Base-by-base conservation (phyloP, 352 stramenopile species). In the Globisporangium nunn region DNA sequence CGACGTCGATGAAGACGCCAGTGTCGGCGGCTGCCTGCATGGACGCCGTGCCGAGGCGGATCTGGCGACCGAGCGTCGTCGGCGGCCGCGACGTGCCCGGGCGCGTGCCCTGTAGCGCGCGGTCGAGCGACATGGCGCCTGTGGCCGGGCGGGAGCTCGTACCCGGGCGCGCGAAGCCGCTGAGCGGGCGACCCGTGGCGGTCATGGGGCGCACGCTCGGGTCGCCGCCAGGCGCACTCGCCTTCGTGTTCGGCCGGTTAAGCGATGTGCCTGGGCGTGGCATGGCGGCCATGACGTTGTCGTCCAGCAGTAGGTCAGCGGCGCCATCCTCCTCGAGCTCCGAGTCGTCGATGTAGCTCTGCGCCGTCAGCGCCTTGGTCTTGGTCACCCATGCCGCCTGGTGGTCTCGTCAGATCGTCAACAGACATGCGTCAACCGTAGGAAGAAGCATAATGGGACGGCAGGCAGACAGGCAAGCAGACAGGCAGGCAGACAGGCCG, bases 301-400 rank as follows among this genome's bases (percentile, higher is more conserved):
- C 91, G 61, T 97, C 91, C 67, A 97, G 75, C n/a, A 97, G 72
- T 53, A 97, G 54, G 48, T 98, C 91, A 0, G 87, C 88, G 1
- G 91, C 84, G 55, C 90, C 90, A 64, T 96, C 80, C 44, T 96
- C 89, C 58, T 96, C 88, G 50, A 96, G 78, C 61, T 97, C 90
- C 50, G 88, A 96, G 67, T 98, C 91, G 68, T 98, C 91, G 39
- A 98, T 79, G 70, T 78, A 97, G 56, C 85, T 92, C 61, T 96
- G 71, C 61, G 83, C 75, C 3, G 86, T 97, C 52, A 98, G 65
- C 29, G 88, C 88, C 51, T 87, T 81, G 39, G 81, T 92, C 74
- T 97, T 97, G 61, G 90, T 86, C 50, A 96, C 77, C 90, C 91
- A 97, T 29, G 78, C 85, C 3, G 87, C 88, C 78, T 91, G 50